Percentiles rank a stretch among this genome's conserved stretches.
These are phyloP conservation scores for Sinapis alba DNA, from an alignment of 441 rosid species.

Conservation along the genomic window DNA sequence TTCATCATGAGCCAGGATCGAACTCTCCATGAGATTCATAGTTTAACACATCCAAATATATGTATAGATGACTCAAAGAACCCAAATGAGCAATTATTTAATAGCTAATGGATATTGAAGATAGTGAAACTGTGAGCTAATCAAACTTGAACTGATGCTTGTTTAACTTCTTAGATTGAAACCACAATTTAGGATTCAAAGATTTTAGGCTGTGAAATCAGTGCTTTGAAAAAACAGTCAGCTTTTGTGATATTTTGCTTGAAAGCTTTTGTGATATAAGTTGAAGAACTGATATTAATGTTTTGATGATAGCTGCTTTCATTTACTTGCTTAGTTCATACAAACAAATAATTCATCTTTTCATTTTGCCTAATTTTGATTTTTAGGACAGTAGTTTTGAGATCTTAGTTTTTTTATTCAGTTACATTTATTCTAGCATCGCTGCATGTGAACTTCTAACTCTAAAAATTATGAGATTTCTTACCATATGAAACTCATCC, in stretches of 20 bases:
- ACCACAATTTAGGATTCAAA: not conserved
- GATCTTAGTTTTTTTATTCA: not conserved
- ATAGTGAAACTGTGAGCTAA: not conserved
- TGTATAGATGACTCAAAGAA: not conserved
- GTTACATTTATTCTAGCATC: not conserved
- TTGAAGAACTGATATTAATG: not conserved
- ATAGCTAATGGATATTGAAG: not conserved
- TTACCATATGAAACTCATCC: not conserved
- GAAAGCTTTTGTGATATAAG: not conserved
- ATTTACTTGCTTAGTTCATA: not conserved
- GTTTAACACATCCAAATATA: not conserved
- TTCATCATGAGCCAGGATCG: no score
- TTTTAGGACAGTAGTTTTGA: not conserved
- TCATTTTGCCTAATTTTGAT: not conserved
- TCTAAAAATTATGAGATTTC: no score
- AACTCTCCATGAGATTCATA: no score
- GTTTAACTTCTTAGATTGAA: not conserved
- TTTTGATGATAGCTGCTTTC: not conserved
- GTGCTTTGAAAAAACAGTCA: not conserved
- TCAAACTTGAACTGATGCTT: not conserved
- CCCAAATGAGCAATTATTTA: not conserved
- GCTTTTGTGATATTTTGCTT: not conserved
- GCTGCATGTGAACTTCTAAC: not conserved
- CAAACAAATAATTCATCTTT: not conserved
- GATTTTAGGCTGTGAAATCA: not conserved